Percentiles rank a stretch among this genome's conserved stretches.
phyloP scores from a whole-genome alignment of 805 yeast species.

The Teunomyces kruisii region DNA sequence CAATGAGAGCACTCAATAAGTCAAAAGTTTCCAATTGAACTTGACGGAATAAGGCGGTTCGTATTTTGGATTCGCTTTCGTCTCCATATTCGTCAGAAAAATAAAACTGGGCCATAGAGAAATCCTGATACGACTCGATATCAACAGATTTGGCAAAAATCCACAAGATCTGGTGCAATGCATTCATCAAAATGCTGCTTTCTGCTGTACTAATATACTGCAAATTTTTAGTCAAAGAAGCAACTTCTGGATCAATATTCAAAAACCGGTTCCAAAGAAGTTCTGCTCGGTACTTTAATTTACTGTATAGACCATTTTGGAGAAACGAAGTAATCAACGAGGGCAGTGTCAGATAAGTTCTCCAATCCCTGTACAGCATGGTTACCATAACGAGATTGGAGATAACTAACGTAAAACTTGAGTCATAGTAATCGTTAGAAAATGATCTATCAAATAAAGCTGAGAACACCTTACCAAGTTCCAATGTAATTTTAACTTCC shows the following conservation, averaged over 20 bases:
- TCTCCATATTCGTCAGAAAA: constrained; percentile 1
- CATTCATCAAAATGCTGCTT: constrained; percentile 38
- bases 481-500: constrained; percentile 42
- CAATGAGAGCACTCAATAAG: constrained; percentile 33
- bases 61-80: constrained; percentile 11
- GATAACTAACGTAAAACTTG: constrained; percentile 34
- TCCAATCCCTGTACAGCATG: constrained; percentile 25
- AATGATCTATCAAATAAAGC: constrained; percentile 21
- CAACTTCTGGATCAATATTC: constrained; percentile 8
- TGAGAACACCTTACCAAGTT: constrained; percentile 26
- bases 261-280: constrained; percentile 23
- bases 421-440: constrained; percentile 14
- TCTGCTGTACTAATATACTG: constrained; percentile 38
- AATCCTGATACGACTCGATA: constrained; percentile 30
- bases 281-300: constrained; percentile 24
- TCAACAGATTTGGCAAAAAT: constrained; percentile 46
- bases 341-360: constrained; percentile 29
- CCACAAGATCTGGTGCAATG: constrained; percentile 42
- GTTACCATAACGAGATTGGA: constrained; percentile 33
- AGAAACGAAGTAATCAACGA: constrained; percentile 48
- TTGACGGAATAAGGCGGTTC: constrained; percentile 36
- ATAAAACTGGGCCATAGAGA: constrained; percentile 34
- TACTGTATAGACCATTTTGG: constrained; percentile 48
- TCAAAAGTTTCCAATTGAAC: constrained; percentile 41
- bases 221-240: constrained; percentile 24